Base-by-base conservation (phyloP, 306 rosid species). In the Ziziphus jujuba region DNA sequence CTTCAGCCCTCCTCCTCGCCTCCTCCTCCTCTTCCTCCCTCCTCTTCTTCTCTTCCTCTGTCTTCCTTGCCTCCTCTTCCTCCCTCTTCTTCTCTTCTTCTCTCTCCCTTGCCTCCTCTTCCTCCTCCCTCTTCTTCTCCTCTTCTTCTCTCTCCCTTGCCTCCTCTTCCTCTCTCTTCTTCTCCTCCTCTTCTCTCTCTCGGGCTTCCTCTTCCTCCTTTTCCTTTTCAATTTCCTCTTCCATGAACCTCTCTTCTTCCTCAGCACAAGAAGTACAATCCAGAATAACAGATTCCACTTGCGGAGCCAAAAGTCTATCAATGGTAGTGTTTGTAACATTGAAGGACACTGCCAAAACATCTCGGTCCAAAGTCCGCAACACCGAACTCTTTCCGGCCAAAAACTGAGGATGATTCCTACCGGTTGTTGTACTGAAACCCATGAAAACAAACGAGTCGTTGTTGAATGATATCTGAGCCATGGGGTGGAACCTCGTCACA, bases 401-500 rank as follows among this genome's bases (percentile, higher is more conserved):
- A 77, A 88, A 90, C 51, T 90, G 97, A 54, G 97, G 92, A 57
- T 73, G 19, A 14, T 74, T 88, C 14, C 24, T 45, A 71, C 71
- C 67, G 16, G 67, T 59, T 45, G 87, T 70, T 19, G 97, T 93
- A 76, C 85, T 86, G 72, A 93, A 87, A 16, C 99, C 99, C 72
- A 93, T 50, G 63, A 93, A 90, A 56, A 81, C 96, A 25, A 93
- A 72, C 0, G 96, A 75, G 12, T 71, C 87, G 5, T 87, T 82
- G 71, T 76, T 76, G 71, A 77, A 93, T 23, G 96, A 85, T 83
- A 93, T 84, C 70, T 90, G 99, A 71, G 92, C 96, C 99, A 93
- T 88, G 54, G 96, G 82, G 72, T 85, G 89, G 64, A 83, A 88
- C 90, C 80, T 93, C 4, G 89, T 81, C 50, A 90, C 95, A 19